Base-by-base conservation (phyloP, 805 yeast species). In the Nakazawaea siamensis region DNA sequence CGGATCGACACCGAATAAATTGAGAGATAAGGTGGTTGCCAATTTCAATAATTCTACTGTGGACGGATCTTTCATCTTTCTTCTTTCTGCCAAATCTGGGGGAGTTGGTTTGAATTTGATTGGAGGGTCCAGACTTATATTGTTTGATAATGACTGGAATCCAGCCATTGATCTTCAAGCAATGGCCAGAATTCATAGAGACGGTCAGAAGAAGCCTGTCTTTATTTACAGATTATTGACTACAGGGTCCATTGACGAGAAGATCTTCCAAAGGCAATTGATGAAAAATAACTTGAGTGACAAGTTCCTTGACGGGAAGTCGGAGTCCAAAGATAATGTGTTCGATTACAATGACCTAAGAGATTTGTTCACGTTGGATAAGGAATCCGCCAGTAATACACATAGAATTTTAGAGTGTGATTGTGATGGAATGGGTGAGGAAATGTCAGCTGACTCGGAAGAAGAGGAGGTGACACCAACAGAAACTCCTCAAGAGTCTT, bases 111-210 rank as follows among this genome's bases (percentile, higher is more conserved):
- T 92, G 27, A 92, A 92, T 49, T 61, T 92, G 23, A 70, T 84
- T 23, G 98, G 97, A 0, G 98, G 94, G 0, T 84, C 94, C 1
- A 60, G 97, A 18, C 58, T 92, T 27, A 68, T 92, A 4, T 58
- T 92, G 16, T 81, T 84, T 50, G 98, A 92, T 52, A 85, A 92
- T 43, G 97, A 92, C 50, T 92, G 98, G 98, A 92, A 92, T 44
- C 98, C 98, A 0, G 75, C 96, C 0, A 68, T 80, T 10, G 98
- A 92, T 50, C 54, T 82, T 23, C 98, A 92, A 54, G 95, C 97
- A 0, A 84, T 90, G 94, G 95, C 97, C 1, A 62, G 98, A 43
- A 78, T 92, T 5, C 95, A 90, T 51, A 66, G 98, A 47, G 97
- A 90, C 54, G 98, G 98, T 0, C 98, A 92, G 52, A 71, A 58